Percentiles rank a stretch among this genome's conserved stretches.
These are phyloP conservation scores for Aegle marmelos DNA, from an alignment of 345 rosid species.

Conservation along the genomic window DNA sequence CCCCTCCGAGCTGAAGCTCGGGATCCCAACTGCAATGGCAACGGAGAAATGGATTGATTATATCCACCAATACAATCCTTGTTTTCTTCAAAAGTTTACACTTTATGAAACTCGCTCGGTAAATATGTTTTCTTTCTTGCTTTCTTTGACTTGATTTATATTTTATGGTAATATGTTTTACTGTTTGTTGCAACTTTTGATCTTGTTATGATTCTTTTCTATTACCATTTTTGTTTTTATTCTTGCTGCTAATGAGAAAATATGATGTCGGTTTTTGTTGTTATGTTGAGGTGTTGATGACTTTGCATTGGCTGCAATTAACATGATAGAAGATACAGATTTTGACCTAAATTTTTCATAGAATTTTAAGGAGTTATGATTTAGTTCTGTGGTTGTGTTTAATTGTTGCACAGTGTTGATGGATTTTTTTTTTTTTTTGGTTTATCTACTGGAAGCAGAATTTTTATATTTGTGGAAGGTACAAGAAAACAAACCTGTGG, in stretches of 20 bases:
- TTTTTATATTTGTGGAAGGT: slow-evolving; percentile 85
- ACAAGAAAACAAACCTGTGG: slow-evolving; percentile 65
- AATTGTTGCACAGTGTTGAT: background rate
- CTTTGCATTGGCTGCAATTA: background rate
- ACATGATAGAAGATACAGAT: background rate
- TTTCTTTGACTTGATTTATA: background rate
- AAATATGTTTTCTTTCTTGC: background rate
- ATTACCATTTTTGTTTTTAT: background rate
- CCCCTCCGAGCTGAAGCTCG: slow-evolving; percentile 39
- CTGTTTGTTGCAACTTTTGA: background rate
- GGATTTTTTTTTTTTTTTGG: background rate
- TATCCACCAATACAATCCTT: slow-evolving; percentile 26
- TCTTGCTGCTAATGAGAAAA: too few relatives aligned
- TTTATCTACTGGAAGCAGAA: slow-evolving; percentile 41
- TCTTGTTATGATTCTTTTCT: background rate
- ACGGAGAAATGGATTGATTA: slow-evolving; percentile 28
- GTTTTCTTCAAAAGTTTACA: slow-evolving; percentile 71
- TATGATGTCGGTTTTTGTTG: background rate
- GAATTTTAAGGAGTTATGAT: background rate
- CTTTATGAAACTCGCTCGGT: slow-evolving; percentile 94
- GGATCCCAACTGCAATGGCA: slow-evolving; percentile 31
- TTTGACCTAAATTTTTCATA: background rate
- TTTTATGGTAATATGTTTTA: background rate
- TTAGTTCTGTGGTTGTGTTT: background rate
- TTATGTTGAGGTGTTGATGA: background rate